phyloP scores from a whole-genome alignment of 1,284 basidiomycete species.

The Takashimella koratensis region DNA sequence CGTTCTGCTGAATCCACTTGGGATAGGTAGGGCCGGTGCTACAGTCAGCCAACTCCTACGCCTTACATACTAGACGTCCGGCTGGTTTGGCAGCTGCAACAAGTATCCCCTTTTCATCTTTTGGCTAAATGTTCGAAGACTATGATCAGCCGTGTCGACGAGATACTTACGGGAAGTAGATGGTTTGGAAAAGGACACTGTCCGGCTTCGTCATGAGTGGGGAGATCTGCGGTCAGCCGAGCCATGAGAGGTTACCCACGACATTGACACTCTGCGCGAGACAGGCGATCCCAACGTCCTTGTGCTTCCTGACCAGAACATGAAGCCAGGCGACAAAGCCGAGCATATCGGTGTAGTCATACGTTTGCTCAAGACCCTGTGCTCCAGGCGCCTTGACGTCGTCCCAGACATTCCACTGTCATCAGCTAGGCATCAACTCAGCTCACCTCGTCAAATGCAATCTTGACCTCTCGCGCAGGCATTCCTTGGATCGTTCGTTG shows the following conservation, averaged over 20 bases:
- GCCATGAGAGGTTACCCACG: slow-evolving; percentile 12
- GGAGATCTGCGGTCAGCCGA: slow-evolving; percentile 15
- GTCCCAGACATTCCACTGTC: slow-evolving; percentile 29
- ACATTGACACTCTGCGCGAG: slow-evolving; percentile 57
- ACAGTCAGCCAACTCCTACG: neutral
- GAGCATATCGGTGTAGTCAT: slow-evolving; percentile 59
- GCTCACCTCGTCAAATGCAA: slow-evolving; percentile 54
- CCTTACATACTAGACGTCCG: slow-evolving; percentile 13
- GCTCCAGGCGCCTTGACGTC: slow-evolving; percentile 48
- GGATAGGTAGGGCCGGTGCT: slow-evolving; percentile 31
- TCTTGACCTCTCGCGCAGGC: slow-evolving; percentile 38
- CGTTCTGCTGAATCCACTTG: slow-evolving; percentile 26
- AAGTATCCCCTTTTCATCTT: slow-evolving; percentile 31
- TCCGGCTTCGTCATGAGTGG: slow-evolving; percentile 26
- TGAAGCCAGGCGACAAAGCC: slow-evolving; percentile 60
- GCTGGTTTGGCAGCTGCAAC: slow-evolving; percentile 12
- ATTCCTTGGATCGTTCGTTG: slow-evolving; percentile 8
- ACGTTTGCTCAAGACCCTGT: slow-evolving; percentile 58
- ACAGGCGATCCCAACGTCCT: slow-evolving; percentile 60
- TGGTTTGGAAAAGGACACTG: slow-evolving; percentile 28
- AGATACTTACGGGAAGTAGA: slow-evolving; percentile 21
- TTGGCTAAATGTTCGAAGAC: slow-evolving; percentile 19
- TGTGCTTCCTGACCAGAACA: slow-evolving; percentile 59
- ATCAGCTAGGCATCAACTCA: slow-evolving; percentile 13
- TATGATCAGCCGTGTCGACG: neutral